Percentiles rank a stretch among this genome's conserved stretches.
These are phyloP conservation scores for Globisporangium splendens DNA, from an alignment of 352 stramenopile genomes.

Conservation along the genomic window DNA sequence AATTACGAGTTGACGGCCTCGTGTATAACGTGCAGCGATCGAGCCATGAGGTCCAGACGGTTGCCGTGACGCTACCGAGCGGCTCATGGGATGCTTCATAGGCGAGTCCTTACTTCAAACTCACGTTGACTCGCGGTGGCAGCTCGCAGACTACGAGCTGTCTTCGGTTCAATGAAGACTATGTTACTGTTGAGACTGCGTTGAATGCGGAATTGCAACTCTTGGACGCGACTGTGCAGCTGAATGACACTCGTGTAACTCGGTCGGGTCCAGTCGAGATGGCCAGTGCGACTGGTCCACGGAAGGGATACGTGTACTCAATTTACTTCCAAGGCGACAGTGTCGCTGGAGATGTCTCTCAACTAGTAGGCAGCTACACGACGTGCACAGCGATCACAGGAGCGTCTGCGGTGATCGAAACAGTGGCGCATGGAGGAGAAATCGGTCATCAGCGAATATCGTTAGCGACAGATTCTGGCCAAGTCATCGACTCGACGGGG, in stretches of 20 bases:
- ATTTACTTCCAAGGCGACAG: slow-evolving; percentile 90
- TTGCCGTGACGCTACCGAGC: slow-evolving; percentile 38
- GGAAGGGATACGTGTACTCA: slow-evolving; percentile 84
- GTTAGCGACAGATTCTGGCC: slow-evolving; percentile 78
- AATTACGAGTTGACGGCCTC: slow-evolving; percentile 86
- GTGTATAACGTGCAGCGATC: slow-evolving; percentile 85
- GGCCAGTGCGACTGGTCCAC: slow-evolving; percentile 17
- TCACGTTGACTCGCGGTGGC: slow-evolving; percentile 41
- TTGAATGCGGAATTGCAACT: slow-evolving; percentile 20
- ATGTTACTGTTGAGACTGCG: slow-evolving; percentile 15
- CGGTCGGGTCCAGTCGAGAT: slow-evolving; percentile 31
- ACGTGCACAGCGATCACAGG: slow-evolving; percentile 26
- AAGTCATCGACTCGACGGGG: slow-evolving; percentile 46
- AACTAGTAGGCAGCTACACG: slow-evolving; percentile 19
- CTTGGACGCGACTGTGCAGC: slow-evolving; percentile 23
- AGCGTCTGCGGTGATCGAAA: slow-evolving; percentile 29
- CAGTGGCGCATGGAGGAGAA: slow-evolving; percentile 71
- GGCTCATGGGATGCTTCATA: slow-evolving; percentile 20
- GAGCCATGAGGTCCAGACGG: slow-evolving; percentile 88
- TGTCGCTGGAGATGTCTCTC: slow-evolving; percentile 82
- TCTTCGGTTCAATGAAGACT: slow-evolving; percentile 32
- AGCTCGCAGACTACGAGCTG: slow-evolving; percentile 30
- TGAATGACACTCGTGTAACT: slow-evolving; percentile 54
- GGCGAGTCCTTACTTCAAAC: slow-evolving; percentile 24
- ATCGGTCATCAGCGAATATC: slow-evolving; percentile 77